Conservation (phyloP, 1,139 yeast genomes). For the Tardiomyces blankii region DNA sequence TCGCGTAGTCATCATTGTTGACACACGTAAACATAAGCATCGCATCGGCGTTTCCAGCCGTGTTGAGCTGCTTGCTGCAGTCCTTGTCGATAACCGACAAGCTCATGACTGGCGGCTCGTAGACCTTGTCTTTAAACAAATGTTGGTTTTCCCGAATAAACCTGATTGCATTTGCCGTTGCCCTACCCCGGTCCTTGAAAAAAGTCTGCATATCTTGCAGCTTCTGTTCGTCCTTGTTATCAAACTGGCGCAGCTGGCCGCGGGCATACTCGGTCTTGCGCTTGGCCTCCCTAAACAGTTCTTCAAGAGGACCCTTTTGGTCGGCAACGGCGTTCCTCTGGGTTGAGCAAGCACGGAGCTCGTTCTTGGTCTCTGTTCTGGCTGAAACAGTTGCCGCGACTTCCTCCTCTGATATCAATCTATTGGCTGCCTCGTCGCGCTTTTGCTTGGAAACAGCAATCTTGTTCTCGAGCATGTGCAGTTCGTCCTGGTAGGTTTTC, state of each 20-base stretch:
- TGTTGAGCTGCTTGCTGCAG: not conserved
- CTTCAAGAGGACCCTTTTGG: not conserved
- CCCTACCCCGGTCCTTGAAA: slow-evolving; percentile 30
- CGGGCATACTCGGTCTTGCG: not conserved
- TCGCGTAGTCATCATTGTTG: slow-evolving; percentile 34
- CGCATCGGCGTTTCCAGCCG: not conserved
- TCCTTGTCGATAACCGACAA: slow-evolving; percentile 44
- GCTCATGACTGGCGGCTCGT: slow-evolving; percentile 57
- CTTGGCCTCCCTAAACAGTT: slow-evolving; percentile 1
- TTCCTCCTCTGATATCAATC: not conserved
- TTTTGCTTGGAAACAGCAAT: slow-evolving; percentile 2
- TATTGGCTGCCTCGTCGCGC: slow-evolving; percentile 1
- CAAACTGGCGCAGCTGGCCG: slow-evolving; percentile 29
- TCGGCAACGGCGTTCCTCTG: not conserved
- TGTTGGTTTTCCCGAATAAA: slow-evolving; percentile 26
- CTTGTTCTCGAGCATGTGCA: not conserved
- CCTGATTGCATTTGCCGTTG: slow-evolving; percentile 1
- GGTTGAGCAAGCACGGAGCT: not conserved
- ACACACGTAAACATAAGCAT: slow-evolving; percentile 43
- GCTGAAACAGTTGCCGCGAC: not conserved
- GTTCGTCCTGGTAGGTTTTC: not conserved
- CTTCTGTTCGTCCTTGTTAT: slow-evolving; percentile 38
- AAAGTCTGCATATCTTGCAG: slow-evolving; percentile 41
- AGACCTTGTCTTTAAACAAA: slow-evolving; percentile 34
- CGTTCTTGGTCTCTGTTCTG: not conserved